These are phyloP conservation scores for Cladophialophora bantiana DNA, from an alignment of 2,329 filamentous ascomycete species.

Conservation along the genomic window DNA sequence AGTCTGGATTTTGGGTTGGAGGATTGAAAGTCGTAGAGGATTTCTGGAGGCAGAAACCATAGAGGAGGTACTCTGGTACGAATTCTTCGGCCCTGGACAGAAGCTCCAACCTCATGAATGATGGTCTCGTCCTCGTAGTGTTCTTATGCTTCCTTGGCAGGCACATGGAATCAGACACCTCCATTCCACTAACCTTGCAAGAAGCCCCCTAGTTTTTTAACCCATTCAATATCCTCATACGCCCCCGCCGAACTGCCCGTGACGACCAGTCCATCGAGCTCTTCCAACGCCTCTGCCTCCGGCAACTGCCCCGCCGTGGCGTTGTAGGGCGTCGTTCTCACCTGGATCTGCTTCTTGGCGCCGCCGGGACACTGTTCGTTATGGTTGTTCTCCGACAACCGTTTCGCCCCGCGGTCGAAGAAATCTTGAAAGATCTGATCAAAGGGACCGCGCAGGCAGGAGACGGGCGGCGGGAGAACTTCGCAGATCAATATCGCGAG, in stretches of 20 bases:
- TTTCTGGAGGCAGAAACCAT: neutral
- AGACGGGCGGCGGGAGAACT: neutral
- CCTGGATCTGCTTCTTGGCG: neutral
- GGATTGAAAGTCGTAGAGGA: neutral
- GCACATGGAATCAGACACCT: neutral
- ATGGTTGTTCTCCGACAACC: neutral
- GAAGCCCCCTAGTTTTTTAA: neutral
- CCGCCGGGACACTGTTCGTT: neutral
- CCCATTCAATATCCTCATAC: constrained; percentile 11
- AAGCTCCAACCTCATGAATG: too few relatives aligned
- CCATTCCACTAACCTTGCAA: constrained; percentile 1
- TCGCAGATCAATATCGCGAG: constrained; percentile 12
- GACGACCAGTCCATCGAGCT: constrained; percentile 3
- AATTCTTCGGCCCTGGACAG: too few relatives aligned
- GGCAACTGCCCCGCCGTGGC: constrained; percentile 5
- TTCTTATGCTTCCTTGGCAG: too few relatives aligned
- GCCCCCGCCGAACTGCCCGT: constrained; percentile 9
- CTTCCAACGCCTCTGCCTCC: neutral
- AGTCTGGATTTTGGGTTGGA: neutral
- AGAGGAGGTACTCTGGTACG: too few relatives aligned
- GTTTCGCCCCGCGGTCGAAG: constrained; percentile 5
- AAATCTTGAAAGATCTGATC: constrained; percentile 9
- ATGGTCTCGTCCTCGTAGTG: too few relatives aligned
- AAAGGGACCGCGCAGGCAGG: constrained; percentile 1
- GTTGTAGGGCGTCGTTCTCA: constrained; percentile 4